These are phyloP conservation scores for Trypanosoma avium DNA, from an alignment of 208 protist species.

Conservation along the genomic window DNA sequence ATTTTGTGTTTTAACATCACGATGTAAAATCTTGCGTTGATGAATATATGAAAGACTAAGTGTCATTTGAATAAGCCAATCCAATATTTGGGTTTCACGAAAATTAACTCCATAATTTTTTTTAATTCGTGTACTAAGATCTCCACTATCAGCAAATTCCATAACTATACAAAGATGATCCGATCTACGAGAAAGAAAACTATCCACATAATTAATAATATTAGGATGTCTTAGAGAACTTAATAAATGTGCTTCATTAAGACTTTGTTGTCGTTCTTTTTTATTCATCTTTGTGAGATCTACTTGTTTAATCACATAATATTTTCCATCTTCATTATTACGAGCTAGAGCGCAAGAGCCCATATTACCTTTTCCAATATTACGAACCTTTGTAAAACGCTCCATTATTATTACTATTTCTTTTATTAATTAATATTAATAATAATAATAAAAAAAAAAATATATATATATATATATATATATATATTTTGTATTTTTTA, in stretches of 20 bases:
- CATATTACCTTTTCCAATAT: conserved; percentile 95
- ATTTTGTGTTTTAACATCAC: conserved; percentile 94
- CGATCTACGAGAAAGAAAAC: conserved; percentile 87
- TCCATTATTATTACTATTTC: conserved; percentile 84
- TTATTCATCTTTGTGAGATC: conserved; percentile 87
- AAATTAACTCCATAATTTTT: conserved; percentile 79
- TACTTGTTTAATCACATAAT: conserved; percentile 94
- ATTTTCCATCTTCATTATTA: conserved; percentile 91
- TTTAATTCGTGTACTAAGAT: conserved; percentile 79
- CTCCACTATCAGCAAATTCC: conserved; percentile 91
- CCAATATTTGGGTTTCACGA: conserved; percentile 80
- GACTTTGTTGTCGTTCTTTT: conserved; percentile 86
- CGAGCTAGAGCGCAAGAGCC: conserved; percentile 89
- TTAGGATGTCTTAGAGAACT: conserved; percentile 92
- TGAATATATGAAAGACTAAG: conserved; percentile 92
- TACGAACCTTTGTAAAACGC: conserved; percentile 88
- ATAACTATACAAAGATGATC: conserved; percentile 93
- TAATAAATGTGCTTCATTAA: conserved; percentile 91
- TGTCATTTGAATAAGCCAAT: conserved; percentile 90
- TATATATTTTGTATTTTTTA: too few relatives aligned
- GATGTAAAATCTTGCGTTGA: conserved; percentile 91
- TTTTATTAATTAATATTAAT: too few relatives aligned
- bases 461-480: too few relatives aligned
- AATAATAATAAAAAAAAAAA: too few relatives aligned
- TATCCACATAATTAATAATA: conserved; percentile 94